Evolutionary conservation across 2,329 filamentous ascomycete genomes (phyloP).

Genomic region (Coniochaeta prunicola): DNA sequence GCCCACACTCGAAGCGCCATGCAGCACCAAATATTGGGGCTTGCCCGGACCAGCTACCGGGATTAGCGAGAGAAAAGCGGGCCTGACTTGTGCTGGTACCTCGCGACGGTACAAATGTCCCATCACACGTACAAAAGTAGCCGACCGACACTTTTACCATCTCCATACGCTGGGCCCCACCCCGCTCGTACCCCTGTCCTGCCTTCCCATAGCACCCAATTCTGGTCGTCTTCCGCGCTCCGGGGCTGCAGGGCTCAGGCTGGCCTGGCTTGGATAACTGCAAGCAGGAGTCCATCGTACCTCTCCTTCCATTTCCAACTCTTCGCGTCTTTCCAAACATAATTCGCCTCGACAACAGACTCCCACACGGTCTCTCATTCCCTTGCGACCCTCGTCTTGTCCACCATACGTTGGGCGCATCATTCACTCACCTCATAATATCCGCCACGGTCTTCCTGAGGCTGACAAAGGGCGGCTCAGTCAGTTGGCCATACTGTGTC

Average conservation of each 20-base stretch:
- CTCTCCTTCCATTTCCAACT: not conserved
- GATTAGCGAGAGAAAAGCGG: constrained; percentile 16
- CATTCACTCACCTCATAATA: not conserved
- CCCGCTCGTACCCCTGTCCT: not conserved
- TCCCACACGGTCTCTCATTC: not conserved
- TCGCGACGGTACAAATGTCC: not conserved
- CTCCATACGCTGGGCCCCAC: not conserved
- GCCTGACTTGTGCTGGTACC: not conserved
- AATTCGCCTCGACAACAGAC: not conserved
- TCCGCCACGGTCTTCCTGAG: not conserved
- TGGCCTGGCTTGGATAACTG: not conserved
- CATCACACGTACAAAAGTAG: constrained; percentile 6
- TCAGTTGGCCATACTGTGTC: too few relatives aligned
- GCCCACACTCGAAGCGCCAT: not conserved
- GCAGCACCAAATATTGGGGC: not conserved
- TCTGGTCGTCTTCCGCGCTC: not conserved
- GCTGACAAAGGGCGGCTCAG: not conserved
- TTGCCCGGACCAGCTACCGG: constrained; percentile 5
- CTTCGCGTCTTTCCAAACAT: not conserved
- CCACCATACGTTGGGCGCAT: not conserved
- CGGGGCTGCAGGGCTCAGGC: not conserved
- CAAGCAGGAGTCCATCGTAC: not conserved
- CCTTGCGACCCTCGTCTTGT: not conserved
- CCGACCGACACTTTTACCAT: not conserved
- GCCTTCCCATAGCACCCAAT: not conserved